phyloP scores from a whole-genome alignment of 2,329 filamentous ascomycete species.

The Trichoderma sp. region DNA sequence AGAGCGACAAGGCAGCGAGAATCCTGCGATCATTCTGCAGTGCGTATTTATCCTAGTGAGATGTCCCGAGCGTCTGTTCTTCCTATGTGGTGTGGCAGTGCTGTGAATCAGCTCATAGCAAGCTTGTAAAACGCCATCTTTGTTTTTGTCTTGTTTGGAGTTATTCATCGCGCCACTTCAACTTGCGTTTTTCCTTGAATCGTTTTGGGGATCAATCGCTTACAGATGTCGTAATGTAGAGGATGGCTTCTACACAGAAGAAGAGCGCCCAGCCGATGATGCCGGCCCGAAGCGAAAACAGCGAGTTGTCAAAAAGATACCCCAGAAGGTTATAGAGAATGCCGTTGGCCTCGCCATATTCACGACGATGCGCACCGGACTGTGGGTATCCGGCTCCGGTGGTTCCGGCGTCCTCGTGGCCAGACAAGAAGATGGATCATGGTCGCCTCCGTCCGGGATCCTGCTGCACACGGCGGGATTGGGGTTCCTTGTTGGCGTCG shows the following conservation, averaged over 20 bases:
- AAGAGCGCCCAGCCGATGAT: slow-evolving; percentile 34
- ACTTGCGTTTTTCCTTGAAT: too few relatives aligned
- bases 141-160: too few relatives aligned
- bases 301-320: slow-evolving; percentile 51
- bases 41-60: slow-evolving; percentile 32
- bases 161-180: too few relatives aligned
- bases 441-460: slow-evolving; percentile 74
- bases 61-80: neutral
- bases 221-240: slow-evolving; percentile 43
- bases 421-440: slow-evolving; percentile 60
- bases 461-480: slow-evolving; percentile 70
- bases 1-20: slow-evolving; percentile 74
- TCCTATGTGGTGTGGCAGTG: too few relatives aligned
- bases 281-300: slow-evolving; percentile 47
- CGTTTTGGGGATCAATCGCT: neutral
- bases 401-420: slow-evolving; percentile 63
- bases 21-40: slow-evolving; percentile 74
- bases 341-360: slow-evolving; percentile 65
- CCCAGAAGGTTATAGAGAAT: slow-evolving; percentile 52
- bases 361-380: slow-evolving; percentile 63
- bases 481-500: slow-evolving; percentile 71
- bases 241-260: slow-evolving; percentile 55
- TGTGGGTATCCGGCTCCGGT: slow-evolving; percentile 58
- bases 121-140: too few relatives aligned
- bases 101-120: too few relatives aligned